Conservation (phyloP, 1,139 yeast species). For the Yamadazyma atmosphaerica region DNA sequence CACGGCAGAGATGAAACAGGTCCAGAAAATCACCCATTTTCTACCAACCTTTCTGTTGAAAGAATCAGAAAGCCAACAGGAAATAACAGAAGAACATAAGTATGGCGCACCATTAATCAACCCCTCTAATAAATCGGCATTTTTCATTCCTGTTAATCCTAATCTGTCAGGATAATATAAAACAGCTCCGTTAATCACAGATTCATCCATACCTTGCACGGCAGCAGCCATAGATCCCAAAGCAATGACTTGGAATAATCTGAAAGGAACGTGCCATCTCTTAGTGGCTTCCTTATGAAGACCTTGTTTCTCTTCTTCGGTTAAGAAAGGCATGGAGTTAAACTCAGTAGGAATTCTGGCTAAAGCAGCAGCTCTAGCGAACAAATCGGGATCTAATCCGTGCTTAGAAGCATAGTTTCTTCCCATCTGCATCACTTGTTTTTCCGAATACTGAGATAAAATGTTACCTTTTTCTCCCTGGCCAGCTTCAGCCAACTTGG, state of each 20-base stretch:
- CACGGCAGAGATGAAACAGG: slow-evolving; percentile 63
- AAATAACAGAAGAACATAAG: slow-evolving; percentile 66
- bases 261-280: slow-evolving; percentile 64
- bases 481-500: slow-evolving; percentile 21
- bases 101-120: slow-evolving; percentile 82
- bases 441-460: slow-evolving; percentile 60
- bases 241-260: slow-evolving; percentile 62
- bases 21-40: slow-evolving; percentile 69
- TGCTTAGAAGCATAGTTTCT: slow-evolving; percentile 63
- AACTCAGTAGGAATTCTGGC: slow-evolving; percentile 66
- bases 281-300: slow-evolving; percentile 60
- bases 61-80: slow-evolving; percentile 75
- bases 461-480: slow-evolving; percentile 49
- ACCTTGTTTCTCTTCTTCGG: slow-evolving; percentile 59
- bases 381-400: slow-evolving; percentile 65
- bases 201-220: slow-evolving; percentile 92
- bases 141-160: slow-evolving; percentile 47
- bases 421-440: slow-evolving; percentile 72
- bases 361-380: slow-evolving; percentile 73
- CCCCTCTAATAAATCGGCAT: slow-evolving; percentile 72
- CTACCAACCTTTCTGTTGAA: slow-evolving; percentile 68
- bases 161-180: slow-evolving; percentile 62
- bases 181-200: slow-evolving; percentile 84
- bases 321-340: slow-evolving; percentile 56
- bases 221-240: slow-evolving; percentile 88